phyloP scores from a whole-genome alignment of 2,329 filamentous ascomycete species.

The Aspergillus ruber region DNA sequence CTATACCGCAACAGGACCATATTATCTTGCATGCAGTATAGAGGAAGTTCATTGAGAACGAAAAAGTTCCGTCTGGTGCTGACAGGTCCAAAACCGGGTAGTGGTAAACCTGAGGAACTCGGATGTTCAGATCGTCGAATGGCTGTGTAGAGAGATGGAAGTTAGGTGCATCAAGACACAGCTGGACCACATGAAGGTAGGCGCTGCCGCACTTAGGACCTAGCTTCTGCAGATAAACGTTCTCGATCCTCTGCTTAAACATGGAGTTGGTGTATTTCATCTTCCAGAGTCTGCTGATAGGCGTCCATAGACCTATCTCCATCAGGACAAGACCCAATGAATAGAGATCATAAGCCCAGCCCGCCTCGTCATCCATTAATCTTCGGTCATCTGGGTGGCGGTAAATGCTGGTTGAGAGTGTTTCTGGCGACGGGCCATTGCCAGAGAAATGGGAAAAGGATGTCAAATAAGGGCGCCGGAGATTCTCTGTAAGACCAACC shows the following conservation, averaged over 20 bases:
- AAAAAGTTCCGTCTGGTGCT: constrained; percentile 34
- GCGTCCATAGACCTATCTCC: constrained; percentile 59
- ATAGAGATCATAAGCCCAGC: constrained; percentile 51
- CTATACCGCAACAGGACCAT: constrained; percentile 37
- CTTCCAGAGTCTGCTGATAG: constrained; percentile 58
- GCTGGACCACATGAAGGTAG: constrained; percentile 57
- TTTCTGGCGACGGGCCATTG: constrained; percentile 42
- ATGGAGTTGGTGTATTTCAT: constrained; percentile 56
- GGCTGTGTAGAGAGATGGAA: constrained; percentile 37
- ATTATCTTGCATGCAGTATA: constrained; percentile 38
- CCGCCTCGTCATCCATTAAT: constrained; percentile 30
- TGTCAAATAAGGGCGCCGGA: constrained; percentile 52
- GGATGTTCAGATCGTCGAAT: constrained; percentile 35
- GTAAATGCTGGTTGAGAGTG: constrained; percentile 52
- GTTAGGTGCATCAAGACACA: constrained; percentile 55
- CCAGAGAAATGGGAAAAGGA: constrained; percentile 55
- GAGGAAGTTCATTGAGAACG: constrained; percentile 40
- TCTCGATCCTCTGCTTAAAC: constrained; percentile 59
- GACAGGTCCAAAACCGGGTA: constrained; percentile 39
- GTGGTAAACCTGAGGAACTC: constrained; percentile 35
- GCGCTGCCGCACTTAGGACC: constrained; percentile 58
- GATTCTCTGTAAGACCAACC: constrained; percentile 34
- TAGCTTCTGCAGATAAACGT: constrained; percentile 56
- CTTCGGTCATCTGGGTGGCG: constrained; percentile 50
- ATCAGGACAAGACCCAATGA: constrained; percentile 56